Evolutionary conservation across 192 early-diverging fungal species (phyloP).

Genomic region (Coemansia sp.): DNA sequence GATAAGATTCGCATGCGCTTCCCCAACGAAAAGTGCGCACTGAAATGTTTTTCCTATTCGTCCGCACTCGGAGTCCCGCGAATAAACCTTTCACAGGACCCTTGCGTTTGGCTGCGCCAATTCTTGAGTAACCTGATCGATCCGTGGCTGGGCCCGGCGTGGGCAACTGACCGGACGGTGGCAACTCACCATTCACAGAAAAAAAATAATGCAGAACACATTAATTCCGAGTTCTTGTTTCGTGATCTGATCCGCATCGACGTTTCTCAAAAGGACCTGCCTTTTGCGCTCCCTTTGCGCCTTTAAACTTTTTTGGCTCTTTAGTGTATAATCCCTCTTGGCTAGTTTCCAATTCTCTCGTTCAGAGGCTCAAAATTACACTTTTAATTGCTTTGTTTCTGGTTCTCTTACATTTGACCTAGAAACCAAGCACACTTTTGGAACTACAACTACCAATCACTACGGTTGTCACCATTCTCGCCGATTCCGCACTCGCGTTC

Average conservation of each 20-base stretch:
- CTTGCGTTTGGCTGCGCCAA: too few species aligned
- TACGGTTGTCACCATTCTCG: conserved; percentile 25
- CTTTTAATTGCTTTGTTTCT: neutral
- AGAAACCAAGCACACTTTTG: neutral
- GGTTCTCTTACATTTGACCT: neutral
- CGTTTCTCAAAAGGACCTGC: neutral
- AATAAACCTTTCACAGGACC: too few species aligned
- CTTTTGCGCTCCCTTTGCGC: neutral
- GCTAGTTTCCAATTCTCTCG: neutral
- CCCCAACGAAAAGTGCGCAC: neutral
- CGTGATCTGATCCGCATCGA: too few species aligned
- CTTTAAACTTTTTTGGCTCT: neutral
- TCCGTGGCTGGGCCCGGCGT: too few species aligned
- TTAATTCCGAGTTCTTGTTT: too few species aligned
- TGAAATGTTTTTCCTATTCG: neutral
- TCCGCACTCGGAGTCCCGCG: too few species aligned
- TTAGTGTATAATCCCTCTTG: too few species aligned
- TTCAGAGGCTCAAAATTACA: neutral
- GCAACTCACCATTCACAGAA: too few species aligned
- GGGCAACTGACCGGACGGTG: too few species aligned
- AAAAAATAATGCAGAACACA: too few species aligned
- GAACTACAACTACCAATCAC: neutral
- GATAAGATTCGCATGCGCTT: neutral
- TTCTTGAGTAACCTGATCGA: too few species aligned
- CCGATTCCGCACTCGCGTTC: conserved; percentile 23